Evolutionary conservation across 805 yeast genomes (phyloP), one percentile per base, ranked within the genome.

Genomic region (Suhomyces sp.): DNA sequence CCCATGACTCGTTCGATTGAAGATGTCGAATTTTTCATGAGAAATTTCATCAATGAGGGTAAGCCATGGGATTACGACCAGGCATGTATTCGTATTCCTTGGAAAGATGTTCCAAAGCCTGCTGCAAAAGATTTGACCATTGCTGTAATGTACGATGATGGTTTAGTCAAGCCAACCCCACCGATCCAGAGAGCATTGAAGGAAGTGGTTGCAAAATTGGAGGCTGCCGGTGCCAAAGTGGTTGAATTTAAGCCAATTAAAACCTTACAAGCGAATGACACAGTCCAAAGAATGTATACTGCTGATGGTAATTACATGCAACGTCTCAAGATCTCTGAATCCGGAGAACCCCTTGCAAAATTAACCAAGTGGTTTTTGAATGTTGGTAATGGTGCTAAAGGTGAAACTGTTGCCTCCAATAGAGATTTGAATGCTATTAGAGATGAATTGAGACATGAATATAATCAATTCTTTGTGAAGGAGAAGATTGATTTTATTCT

Each of bases 21-120:
- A 4, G 91, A 83, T 58, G 59, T 83, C 44, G 88, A 82, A 14
- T 58, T 77, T 38, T 79, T 79, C 65, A 82, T 83, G 88, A 69
- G 76, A 38, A 42, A 64, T 12, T 80, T 76, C 54, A 65, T 78
- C 46, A 79, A 79, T 50, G 64, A 65, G 20, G 88, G 86, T 41
- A 65, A 76, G 44, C 88, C 88, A 9, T 80, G 87, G 84, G 60
- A 63, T 18, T 47, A 44, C 10, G 81, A 76, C 47, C 71, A 66
- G 21, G 62, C 67, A 51, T 53, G 69, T 40, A 44, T 74, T 18
- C 77, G 77, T 22, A 47, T 76, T 38, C 71, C 73, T 3, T 79
- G 84, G 84, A 69, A 71, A 52, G 56, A 66, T 4, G 74, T 72
- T 5, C 54, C 46, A 1, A 47, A 43, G 26, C 72, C 72, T 1